phyloP scores from a whole-genome alignment of 352 stramenopile genomes.

The Phytophthora quininea region DNA sequence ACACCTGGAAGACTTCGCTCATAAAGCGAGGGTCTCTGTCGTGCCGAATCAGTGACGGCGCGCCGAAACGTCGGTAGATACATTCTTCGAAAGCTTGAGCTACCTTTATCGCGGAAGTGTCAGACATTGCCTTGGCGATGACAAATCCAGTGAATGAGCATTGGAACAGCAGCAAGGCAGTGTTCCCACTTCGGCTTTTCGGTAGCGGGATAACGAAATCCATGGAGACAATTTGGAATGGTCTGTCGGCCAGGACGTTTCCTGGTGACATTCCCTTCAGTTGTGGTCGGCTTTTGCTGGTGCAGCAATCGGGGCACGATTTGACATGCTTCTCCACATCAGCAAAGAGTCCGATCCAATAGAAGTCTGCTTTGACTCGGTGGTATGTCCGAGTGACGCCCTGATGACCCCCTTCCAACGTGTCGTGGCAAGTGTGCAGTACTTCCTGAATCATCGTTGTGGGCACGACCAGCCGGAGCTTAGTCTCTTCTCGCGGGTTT shows the following conservation, averaged over 20 bases:
- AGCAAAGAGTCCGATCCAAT: constrained; percentile 3
- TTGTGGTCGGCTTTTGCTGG: constrained; percentile 1
- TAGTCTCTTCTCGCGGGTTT: not conserved
- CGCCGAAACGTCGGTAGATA: not conserved
- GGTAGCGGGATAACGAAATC: not conserved
- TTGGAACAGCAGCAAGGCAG: not conserved
- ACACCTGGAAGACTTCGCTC: constrained; percentile 4
- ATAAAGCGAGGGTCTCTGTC: not conserved
- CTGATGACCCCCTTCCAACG: constrained; percentile 9
- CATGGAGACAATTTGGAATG: not conserved
- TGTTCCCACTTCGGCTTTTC: not conserved
- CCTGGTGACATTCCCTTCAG: not conserved
- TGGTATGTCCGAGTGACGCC: not conserved
- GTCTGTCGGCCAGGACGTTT: not conserved
- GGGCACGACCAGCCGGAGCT: not conserved
- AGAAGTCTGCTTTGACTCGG: not conserved
- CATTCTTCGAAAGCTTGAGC: constrained; percentile 1
- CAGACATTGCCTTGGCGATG: constrained; percentile 4
- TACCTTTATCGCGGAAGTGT: not conserved
- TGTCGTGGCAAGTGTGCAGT: not conserved
- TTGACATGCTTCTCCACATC: constrained; percentile 2
- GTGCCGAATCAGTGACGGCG: not conserved
- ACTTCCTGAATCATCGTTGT: constrained; percentile 10
- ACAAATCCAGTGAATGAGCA: constrained; percentile 3
- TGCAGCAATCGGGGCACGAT: constrained; percentile 1